Percentiles rank a stretch among this genome's conserved stretches.
These are phyloP conservation scores for Fusarium sp. DNA, from an alignment of 2,329 filamentous ascomycete species.

Conservation along the genomic window DNA sequence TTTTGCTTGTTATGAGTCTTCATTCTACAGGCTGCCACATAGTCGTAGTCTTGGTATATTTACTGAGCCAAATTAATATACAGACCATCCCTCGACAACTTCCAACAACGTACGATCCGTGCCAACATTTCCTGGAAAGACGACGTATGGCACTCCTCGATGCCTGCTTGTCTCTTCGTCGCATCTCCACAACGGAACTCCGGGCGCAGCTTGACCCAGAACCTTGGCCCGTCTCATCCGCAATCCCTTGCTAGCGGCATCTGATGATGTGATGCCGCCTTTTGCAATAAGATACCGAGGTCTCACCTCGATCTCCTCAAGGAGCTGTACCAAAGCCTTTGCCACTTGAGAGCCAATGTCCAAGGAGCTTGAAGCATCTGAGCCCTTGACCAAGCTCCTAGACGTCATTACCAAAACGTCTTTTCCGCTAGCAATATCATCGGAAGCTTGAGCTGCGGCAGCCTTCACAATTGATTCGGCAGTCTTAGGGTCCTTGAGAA, in stretches of 20 bases:
- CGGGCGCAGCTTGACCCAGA: slow-evolving; percentile 69
- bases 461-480: slow-evolving; percentile 52
- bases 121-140: slow-evolving; percentile 46
- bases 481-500: slow-evolving; percentile 57
- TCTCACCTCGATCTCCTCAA: slow-evolving; percentile 62
- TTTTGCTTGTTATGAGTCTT: too few species aligned
- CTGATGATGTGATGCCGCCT: slow-evolving; percentile 72
- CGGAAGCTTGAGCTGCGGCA: slow-evolving; percentile 54
- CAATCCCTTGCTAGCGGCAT: slow-evolving; percentile 70
- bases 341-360: slow-evolving; percentile 68
- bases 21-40: too few species aligned
- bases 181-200: slow-evolving; percentile 72
- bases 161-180: slow-evolving; percentile 66
- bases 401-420: slow-evolving; percentile 73
- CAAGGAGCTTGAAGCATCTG: slow-evolving; percentile 65
- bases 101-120: slow-evolving; percentile 36
- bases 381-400: slow-evolving; percentile 62
- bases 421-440: slow-evolving; percentile 59
- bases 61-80: neutral
- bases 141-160: slow-evolving; percentile 64
- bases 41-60: too few species aligned
- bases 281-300: slow-evolving; percentile 72
- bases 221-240: slow-evolving; percentile 67
- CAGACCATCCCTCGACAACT: slow-evolving; percentile 28
- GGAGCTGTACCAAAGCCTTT: slow-evolving; percentile 64